Conservation (phyloP, 306 rosid genomes). For the Arachis hypogaea region DNA sequence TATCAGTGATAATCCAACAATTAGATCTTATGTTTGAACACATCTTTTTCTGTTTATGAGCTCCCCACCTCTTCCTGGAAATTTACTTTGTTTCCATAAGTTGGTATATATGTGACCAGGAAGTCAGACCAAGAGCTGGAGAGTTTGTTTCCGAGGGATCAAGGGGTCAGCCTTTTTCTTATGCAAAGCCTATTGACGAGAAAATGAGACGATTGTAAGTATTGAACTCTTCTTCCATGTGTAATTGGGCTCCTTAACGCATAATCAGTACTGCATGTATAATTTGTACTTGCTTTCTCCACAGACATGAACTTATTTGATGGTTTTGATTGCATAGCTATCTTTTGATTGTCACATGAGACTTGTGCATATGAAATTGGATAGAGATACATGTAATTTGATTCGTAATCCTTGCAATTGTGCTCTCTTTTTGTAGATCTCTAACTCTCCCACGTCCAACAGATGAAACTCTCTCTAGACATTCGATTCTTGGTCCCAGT, state of each 20-base stretch:
- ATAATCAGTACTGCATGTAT: conserved; percentile 18
- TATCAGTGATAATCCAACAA: neutral
- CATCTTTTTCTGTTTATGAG: neutral
- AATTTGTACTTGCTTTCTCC: conserved; percentile 18
- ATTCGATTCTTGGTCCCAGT: conserved; percentile 80
- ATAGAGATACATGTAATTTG: conserved; percentile 7
- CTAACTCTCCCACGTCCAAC: conserved; percentile 62
- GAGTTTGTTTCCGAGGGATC: conserved; percentile 45
- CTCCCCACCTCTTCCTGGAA: conserved; percentile 25
- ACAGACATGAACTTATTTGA: neutral
- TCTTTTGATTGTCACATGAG: conserved; percentile 15
- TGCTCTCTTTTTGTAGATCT: conserved; percentile 54
- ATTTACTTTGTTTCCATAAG: conserved; percentile 23
- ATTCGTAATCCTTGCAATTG: conserved; percentile 18
- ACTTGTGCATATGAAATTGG: conserved; percentile 34
- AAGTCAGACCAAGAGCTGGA: conserved; percentile 49
- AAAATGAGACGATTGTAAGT: conserved; percentile 59
- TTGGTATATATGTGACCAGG: conserved; percentile 51
- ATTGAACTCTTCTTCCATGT: conserved; percentile 20
- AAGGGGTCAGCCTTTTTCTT: conserved; percentile 52
- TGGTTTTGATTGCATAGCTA: conserved; percentile 8
- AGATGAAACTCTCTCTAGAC: conserved; percentile 79
- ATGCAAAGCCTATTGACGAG: conserved; percentile 54
- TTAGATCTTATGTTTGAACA: conserved; percentile 20
- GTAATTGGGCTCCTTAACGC: conserved; percentile 4